These are phyloP conservation scores for Arabidopsis thaliana DNA, from an alignment of 345 rosid species.

Conservation along the genomic window DNA sequence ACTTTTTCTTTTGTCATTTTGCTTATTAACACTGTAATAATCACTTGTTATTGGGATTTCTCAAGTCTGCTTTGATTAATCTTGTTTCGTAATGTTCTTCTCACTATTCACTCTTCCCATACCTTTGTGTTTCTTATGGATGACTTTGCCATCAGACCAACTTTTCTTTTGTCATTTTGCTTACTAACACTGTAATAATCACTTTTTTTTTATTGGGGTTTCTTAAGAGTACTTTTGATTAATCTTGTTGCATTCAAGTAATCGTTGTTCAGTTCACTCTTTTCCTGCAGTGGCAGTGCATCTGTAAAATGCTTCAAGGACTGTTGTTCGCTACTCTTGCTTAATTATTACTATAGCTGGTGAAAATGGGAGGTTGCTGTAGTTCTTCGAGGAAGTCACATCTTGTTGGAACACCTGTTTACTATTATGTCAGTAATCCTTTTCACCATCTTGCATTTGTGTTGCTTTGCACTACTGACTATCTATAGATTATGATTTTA, in stretches of 20 bases:
- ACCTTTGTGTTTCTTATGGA: too few relatives aligned
- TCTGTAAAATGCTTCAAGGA: constrained; percentile 2
- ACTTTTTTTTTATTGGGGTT: too few relatives aligned
- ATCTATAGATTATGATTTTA: neutral
- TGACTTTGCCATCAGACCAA: too few relatives aligned
- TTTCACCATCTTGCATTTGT: neutral
- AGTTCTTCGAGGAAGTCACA: constrained; percentile 80
- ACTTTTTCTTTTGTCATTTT: neutral
- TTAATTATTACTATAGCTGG: neutral
- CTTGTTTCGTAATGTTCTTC: neutral
- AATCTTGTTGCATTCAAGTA: too few relatives aligned
- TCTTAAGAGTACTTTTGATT: too few relatives aligned
- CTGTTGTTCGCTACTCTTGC: neutral
- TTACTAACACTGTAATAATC: too few relatives aligned
- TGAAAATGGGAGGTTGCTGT: constrained; percentile 90
- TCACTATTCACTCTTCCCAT: too few relatives aligned
- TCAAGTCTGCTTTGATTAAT: neutral
- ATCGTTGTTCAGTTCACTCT: too few relatives aligned
- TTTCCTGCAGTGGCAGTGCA: constrained; percentile 19
- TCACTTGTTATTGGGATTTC: neutral
- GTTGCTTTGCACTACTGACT: constrained; percentile 7
- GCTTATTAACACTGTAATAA: neutral
- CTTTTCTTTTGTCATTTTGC: too few relatives aligned
- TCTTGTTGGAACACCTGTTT: constrained; percentile 78
- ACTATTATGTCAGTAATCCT: constrained; percentile 70